A percentile compares a stretch with the other conserved stretches of the same genome.
These are phyloP conservation scores for Hypoxylon rickii DNA, from an alignment of 495 filamentous ascomycete species.

Conservation along the genomic window DNA sequence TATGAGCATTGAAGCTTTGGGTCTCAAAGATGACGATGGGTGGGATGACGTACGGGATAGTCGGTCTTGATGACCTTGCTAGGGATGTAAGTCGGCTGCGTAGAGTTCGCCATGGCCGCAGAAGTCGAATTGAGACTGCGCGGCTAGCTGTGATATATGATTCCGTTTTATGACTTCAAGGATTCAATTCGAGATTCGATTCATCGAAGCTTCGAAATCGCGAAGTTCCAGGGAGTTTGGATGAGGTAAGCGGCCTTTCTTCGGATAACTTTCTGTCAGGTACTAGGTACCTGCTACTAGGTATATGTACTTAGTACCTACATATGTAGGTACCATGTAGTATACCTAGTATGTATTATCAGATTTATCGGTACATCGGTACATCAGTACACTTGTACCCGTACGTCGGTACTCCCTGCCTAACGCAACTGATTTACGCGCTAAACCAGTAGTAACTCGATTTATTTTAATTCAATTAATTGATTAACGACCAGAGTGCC, in stretches of 20 bases:
- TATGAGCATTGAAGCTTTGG: not conserved
- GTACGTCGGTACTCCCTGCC: too few relatives aligned
- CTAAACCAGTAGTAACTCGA: too few relatives aligned
- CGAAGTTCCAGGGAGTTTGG: slow-evolving; percentile 7
- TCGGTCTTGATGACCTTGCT: slow-evolving; percentile 75
- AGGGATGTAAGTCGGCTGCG: slow-evolving; percentile 66
- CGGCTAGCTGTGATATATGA: slow-evolving; percentile 8
- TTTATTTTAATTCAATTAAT: too few relatives aligned
- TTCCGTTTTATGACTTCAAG: slow-evolving; percentile 19
- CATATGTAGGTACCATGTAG: too few relatives aligned
- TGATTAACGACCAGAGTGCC: too few relatives aligned
- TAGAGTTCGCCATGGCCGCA: slow-evolving; percentile 62
- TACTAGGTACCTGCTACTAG: too few relatives aligned
- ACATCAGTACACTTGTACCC: slow-evolving; percentile 18
- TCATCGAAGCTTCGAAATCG: slow-evolving; percentile 20
- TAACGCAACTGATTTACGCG: too few relatives aligned
- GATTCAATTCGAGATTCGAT: slow-evolving; percentile 17
- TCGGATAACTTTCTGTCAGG: slow-evolving; percentile 14
- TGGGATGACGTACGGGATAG: slow-evolving; percentile 69
- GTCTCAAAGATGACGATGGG: too few relatives aligned
- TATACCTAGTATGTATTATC: too few relatives aligned
- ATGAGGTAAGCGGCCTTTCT: slow-evolving; percentile 36
- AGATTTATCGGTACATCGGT: too few relatives aligned
- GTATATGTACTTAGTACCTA: too few relatives aligned
- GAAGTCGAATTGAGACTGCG: slow-evolving; percentile 38